phyloP scores from a whole-genome alignment of 2,329 filamentous ascomycete genomes.

The Pseudocercospora crystallina region DNA sequence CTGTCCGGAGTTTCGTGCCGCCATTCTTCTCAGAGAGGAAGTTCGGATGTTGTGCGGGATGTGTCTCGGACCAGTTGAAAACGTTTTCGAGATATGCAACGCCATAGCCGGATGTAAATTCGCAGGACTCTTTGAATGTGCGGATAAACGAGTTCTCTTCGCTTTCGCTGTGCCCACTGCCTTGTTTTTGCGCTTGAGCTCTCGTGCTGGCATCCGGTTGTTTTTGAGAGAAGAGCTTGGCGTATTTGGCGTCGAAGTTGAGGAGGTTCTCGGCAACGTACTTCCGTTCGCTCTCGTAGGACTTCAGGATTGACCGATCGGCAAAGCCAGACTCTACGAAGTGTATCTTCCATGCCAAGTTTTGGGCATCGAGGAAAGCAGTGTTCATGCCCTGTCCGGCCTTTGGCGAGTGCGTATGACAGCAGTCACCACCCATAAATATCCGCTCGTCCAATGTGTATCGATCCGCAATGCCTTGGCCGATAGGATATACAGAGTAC shows the following conservation, averaged over 20 bases:
- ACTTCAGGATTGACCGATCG: conserved; percentile 69
- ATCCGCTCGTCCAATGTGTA: conserved; percentile 65
- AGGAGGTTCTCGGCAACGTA: conserved; percentile 80
- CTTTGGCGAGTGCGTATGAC: conserved; percentile 64
- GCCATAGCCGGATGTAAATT: conserved; percentile 90
- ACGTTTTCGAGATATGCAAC: conserved; percentile 80
- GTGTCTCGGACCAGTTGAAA: conserved; percentile 77
- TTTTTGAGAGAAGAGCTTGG: conserved; percentile 81
- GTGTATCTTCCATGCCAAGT: conserved; percentile 95
- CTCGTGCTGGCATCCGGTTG: conserved; percentile 73
- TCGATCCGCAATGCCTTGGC: conserved; percentile 63
- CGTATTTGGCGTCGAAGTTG: conserved; percentile 84
- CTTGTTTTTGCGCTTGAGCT: conserved; percentile 62
- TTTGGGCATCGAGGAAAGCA: conserved; percentile 66
- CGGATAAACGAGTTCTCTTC: conserved; percentile 79
- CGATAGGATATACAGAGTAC: conserved; percentile 67
- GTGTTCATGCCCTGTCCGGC: conserved; percentile 66
- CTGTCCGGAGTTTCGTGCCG: conserved; percentile 66
- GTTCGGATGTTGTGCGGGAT: conserved; percentile 68
- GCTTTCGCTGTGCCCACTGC: conserved; percentile 30
- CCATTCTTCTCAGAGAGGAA: conserved; percentile 60
- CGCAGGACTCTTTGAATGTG: conserved; percentile 87
- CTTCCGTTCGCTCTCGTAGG: conserved; percentile 85
- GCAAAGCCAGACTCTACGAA: conserved; percentile 83
- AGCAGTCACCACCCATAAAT: conserved; percentile 66